Conservation (phyloP, 176 grass and related monocot species). For the Tillandsia leiboldiana region DNA sequence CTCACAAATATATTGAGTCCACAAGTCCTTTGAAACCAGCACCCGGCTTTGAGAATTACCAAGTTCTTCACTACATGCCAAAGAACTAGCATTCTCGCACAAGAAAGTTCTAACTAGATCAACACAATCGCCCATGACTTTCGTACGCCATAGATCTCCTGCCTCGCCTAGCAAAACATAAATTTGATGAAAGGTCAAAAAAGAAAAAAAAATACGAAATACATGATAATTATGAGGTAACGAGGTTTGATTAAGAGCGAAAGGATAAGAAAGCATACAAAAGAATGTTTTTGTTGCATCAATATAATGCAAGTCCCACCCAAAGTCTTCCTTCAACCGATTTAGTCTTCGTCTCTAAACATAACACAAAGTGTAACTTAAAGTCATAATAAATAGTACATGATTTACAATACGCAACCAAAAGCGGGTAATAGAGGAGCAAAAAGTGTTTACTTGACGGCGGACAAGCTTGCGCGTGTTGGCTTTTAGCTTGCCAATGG, state of each 20-base stretch:
- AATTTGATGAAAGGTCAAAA: neutral
- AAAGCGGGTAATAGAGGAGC: constrained; percentile 1
- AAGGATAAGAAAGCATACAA: constrained; percentile 30
- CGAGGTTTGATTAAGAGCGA: neutral
- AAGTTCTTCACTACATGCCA: neutral
- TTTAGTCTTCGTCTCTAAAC: constrained; percentile 48
- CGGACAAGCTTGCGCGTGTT: constrained; percentile 77
- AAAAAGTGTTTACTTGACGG: constrained; percentile 56
- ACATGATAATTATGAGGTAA: neutral
- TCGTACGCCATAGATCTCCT: constrained; percentile 42
- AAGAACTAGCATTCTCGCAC: constrained; percentile 21
- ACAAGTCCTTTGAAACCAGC: constrained; percentile 44
- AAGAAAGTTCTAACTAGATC: constrained; percentile 55
- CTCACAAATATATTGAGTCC: constrained; percentile 71
- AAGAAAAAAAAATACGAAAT: constrained; percentile 4
- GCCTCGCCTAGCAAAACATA: constrained; percentile 37
- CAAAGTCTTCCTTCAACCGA: constrained; percentile 57
- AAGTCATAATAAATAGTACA: neutral
- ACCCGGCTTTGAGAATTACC: constrained; percentile 7
- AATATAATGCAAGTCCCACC: constrained; percentile 65
- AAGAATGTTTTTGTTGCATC: constrained; percentile 78
- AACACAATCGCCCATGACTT: constrained; percentile 42
- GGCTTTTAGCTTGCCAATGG: constrained; percentile 61
- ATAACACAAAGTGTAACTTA: neutral
- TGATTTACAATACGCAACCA: neutral